phyloP scores from a whole-genome alignment of 495 filamentous ascomycete species.

The Penicillium soppii region DNA sequence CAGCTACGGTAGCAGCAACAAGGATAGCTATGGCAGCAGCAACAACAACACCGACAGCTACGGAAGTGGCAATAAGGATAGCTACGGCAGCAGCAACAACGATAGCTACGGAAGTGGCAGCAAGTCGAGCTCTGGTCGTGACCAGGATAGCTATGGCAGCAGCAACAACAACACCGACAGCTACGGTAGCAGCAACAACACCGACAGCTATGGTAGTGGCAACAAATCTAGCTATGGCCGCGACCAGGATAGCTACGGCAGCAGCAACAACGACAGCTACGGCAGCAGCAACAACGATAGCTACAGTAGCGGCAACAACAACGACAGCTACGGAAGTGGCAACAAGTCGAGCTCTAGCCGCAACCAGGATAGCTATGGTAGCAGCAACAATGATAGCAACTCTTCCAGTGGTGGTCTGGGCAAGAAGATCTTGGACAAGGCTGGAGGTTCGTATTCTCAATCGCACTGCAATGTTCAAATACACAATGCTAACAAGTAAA shows the following conservation, averaged over 20 bases:
- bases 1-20: background rate
- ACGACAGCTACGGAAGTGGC: background rate
- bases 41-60: background rate
- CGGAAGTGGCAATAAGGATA: background rate
- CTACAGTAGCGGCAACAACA: background rate
- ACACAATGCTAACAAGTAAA: background rate
- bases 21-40: background rate
- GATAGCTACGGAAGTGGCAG: background rate
- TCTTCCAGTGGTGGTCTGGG: background rate
- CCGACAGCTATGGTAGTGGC: background rate
- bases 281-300: background rate
- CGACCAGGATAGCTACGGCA: background rate
- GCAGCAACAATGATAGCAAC: background rate
- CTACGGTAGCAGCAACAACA: background rate
- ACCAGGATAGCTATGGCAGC: background rate
- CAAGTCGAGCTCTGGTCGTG: background rate
- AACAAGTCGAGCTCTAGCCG: background rate
- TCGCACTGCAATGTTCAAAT: background rate
- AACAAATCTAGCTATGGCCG: background rate
- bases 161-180: background rate
- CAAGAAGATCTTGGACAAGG: constrained; percentile 10
- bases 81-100: background rate
- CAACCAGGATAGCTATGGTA: background rate
- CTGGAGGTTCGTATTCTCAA: background rate
- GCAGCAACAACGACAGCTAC: background rate